These are phyloP conservation scores for Pterulicium gracile DNA, from an alignment of 1,284 basidiomycete species.

Conservation along the genomic window DNA sequence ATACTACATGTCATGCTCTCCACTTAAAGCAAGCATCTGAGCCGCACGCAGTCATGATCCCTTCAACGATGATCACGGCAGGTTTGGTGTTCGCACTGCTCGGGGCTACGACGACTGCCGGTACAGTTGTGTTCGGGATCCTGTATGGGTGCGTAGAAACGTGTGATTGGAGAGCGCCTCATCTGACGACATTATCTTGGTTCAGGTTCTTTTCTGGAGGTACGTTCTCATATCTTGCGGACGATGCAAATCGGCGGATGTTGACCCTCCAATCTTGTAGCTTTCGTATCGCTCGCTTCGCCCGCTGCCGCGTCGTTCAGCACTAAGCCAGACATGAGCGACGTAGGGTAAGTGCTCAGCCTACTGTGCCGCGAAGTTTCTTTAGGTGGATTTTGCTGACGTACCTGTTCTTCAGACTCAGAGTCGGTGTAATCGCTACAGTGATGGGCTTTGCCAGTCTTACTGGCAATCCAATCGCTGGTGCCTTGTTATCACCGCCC, in stretches of 20 bases:
- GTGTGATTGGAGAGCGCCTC: conserved; percentile 26
- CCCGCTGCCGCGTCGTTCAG: conserved; percentile 29
- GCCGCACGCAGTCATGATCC: conserved; percentile 24
- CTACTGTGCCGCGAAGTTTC: background rate
- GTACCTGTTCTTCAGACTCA: too few relatives aligned
- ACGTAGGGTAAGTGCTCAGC: conserved; percentile 26
- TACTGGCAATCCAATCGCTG: conserved; percentile 35
- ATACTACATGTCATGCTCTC: background rate
- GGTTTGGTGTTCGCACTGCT: conserved; percentile 32
- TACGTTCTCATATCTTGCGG: background rate
- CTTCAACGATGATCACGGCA: conserved; percentile 24
- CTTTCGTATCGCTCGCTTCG: conserved; percentile 30
- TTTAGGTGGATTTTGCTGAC: background rate
- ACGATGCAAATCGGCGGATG: background rate
- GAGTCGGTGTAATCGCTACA: conserved; percentile 30
- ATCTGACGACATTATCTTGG: conserved; percentile 1
- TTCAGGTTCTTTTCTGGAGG: conserved; percentile 1
- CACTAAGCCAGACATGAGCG: conserved; percentile 25
- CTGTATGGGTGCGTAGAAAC: conserved; percentile 35
- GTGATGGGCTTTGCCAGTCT: conserved; percentile 28
- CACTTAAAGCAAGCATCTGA: background rate
- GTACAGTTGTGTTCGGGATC: conserved; percentile 28
- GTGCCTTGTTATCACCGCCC: conserved; percentile 27
- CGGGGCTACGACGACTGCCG: conserved; percentile 24
- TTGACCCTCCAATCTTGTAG: background rate